These are phyloP conservation scores for Aspergillus indologenus DNA, from an alignment of 495 filamentous ascomycete species.

Conservation along the genomic window DNA sequence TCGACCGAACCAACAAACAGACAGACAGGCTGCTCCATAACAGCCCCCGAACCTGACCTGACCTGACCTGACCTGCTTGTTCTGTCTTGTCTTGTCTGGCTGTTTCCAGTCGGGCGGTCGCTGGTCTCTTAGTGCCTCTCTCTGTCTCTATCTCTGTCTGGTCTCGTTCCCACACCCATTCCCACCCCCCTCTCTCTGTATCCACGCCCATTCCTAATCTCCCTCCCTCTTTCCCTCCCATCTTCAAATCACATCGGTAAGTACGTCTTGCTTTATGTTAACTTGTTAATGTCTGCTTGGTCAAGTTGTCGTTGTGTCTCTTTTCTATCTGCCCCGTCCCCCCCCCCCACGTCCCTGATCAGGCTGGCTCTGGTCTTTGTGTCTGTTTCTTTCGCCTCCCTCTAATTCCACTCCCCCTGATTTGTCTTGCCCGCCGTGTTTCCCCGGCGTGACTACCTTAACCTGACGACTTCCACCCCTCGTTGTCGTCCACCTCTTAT, in stretches of 20 bases:
- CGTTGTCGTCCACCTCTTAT: constrained; percentile 20
- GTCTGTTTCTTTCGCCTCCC: constrained; percentile 10
- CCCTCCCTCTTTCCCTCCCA: constrained; percentile 18
- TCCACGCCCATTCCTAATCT: constrained; percentile 10
- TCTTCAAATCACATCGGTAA: constrained; percentile 15
- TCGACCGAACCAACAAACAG: too few species aligned
- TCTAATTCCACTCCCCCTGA: constrained; percentile 20
- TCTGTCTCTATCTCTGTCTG: constrained; percentile 6
- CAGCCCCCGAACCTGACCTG: too few species aligned
- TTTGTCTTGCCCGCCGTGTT: constrained; percentile 21
- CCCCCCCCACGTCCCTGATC: constrained; percentile 9
- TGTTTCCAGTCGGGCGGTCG: constrained; percentile 8
- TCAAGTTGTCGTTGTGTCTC: not conserved
- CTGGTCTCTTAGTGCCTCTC: too few species aligned
- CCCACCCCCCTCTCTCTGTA: not conserved
- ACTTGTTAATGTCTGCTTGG: not conserved
- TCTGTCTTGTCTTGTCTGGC: too few species aligned
- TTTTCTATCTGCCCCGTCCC: not conserved
- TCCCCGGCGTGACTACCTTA: constrained; percentile 26
- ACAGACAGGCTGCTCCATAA: too few species aligned
- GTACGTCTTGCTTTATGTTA: constrained; percentile 1
- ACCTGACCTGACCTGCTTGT: too few species aligned
- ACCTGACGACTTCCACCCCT: constrained; percentile 13
- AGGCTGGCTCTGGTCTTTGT: constrained; percentile 4
- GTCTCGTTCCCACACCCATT: not conserved